phyloP scores from a whole-genome alignment of 164 flowering plant genomes.

The Piper longum region DNA sequence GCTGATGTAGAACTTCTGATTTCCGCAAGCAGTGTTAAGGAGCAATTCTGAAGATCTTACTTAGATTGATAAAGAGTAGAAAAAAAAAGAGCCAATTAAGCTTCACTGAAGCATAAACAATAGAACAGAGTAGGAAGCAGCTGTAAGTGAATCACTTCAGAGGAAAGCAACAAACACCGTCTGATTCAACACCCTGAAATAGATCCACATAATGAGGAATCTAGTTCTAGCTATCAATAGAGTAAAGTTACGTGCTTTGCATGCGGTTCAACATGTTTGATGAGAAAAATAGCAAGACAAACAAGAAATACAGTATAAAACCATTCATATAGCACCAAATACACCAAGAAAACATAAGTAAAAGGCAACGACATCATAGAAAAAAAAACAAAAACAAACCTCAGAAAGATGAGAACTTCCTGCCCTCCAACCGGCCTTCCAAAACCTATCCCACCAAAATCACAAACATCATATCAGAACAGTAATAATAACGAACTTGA shows the following conservation, averaged over 20 bases:
- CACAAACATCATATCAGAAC: not conserved
- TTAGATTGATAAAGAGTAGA: not conserved
- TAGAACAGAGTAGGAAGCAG: not conserved
- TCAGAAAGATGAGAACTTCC: constrained; percentile 7
- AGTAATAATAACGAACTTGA: constrained; percentile 3
- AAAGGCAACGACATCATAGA: not conserved
- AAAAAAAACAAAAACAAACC: constrained; percentile 14
- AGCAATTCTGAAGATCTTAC: not conserved
- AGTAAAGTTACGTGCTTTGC: not conserved
- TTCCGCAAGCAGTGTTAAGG: not conserved
- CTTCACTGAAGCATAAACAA: not conserved
- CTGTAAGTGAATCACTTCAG: not conserved
- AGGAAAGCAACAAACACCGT: not conserved
- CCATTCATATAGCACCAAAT: not conserved
- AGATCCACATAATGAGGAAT: not conserved
- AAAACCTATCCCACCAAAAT: constrained; percentile 17
- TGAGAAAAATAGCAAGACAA: not conserved
- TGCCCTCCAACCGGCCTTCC: constrained; percentile 8
- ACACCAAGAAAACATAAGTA: not conserved
- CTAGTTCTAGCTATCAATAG: not conserved
- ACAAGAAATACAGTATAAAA: not conserved
- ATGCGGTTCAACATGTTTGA: not conserved
- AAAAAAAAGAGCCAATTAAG: not conserved
- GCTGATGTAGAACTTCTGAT: not conserved
- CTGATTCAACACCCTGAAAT: not conserved